These are phyloP conservation scores for Melastoma candidum DNA, from an alignment of 441 rosid genomes.

Conservation along the genomic window DNA sequence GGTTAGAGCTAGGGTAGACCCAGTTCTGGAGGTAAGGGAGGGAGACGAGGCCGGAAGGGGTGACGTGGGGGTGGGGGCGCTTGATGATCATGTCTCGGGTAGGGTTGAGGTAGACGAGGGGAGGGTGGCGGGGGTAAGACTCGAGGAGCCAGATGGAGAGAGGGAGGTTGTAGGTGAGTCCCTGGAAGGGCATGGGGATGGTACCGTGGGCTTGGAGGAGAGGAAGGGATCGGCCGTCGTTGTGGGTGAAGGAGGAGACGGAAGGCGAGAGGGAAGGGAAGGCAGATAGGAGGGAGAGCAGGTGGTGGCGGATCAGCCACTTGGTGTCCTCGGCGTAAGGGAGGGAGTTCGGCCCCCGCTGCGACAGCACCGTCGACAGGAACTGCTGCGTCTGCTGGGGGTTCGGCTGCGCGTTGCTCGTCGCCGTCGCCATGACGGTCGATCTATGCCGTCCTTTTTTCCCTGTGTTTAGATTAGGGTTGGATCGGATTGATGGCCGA, in stretches of 20 bases:
- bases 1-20: conserved; percentile 84
- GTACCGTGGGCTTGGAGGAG: conserved; percentile 96
- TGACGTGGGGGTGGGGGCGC: conserved; percentile 70
- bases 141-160: conserved; percentile 83
- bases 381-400: conserved; percentile 63
- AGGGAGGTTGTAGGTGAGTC: conserved; percentile 86
- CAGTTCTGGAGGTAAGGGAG: conserved; percentile 68
- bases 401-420: conserved; percentile 13
- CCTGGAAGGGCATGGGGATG: conserved; percentile 72
- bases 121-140: conserved; percentile 85
- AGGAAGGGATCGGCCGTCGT: conserved; percentile 92
- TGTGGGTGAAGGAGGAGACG: conserved; percentile 86
- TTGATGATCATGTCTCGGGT: conserved; percentile 95
- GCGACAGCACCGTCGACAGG: conserved; percentile 79
- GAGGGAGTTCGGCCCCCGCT: conserved; percentile 73
- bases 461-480: no score
- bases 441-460: no score
- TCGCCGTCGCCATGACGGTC: no score
- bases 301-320: conserved; percentile 88
- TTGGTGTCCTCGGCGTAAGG: conserved; percentile 79
- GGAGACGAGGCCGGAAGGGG: conserved; percentile 86
- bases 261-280: conserved; percentile 83
- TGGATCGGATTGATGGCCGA: no score
- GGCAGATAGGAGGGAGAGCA: conserved; percentile 40
- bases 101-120: conserved; percentile 83